Base-by-base conservation (phyloP, 1,284 basidiomycete species). In the Neolentinus lepideus region DNA sequence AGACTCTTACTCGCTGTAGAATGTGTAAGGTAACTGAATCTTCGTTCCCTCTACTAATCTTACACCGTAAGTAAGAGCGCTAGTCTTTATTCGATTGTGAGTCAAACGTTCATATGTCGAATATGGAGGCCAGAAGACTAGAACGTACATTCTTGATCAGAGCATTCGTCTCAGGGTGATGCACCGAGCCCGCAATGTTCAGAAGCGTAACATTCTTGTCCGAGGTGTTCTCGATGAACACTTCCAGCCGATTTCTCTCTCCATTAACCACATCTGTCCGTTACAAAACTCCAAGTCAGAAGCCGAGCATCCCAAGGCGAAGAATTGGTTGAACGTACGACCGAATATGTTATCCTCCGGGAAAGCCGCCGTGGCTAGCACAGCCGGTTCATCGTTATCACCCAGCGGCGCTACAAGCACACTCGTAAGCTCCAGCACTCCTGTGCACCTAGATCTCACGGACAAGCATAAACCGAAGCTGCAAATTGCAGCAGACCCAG, bases 251-350 rank as follows among this genome's bases (percentile, higher is more conserved):
- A 71, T 92, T 95, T 64, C 80, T 81, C 73, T 94, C 88, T 57
- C 92, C 92, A 65, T 95, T 95, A 51, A 92, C 84, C 54, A 94
- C 75, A 58, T 92, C 92, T 93, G 65, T 46, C 48, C 35, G 43
- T 52, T 43, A 38, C 38, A 24, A 43, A 31, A 47, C 52, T 21
- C 16, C 12, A 4, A 12, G 29, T 31, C 29, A 31, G 29, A 12
- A 45, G 25, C 43, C 50, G 26, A 60, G 45, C 22, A 27, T 45
- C 24, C 25, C 11, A 47, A 8, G 9, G n/a, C 45, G 53, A 31
- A 16, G 51, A 55, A 52, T 54, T 38, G 51, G 57, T 58, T 58
- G 36, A 54, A 84, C 91, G 67, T 69, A 94, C 92, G 87, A 62
- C 87, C 88, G 64, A 93, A 92, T 1, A 84, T 80, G 69, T 94